Conservation (phyloP, 2,329 filamentous ascomycete species). For the Fusarium sp. region DNA sequence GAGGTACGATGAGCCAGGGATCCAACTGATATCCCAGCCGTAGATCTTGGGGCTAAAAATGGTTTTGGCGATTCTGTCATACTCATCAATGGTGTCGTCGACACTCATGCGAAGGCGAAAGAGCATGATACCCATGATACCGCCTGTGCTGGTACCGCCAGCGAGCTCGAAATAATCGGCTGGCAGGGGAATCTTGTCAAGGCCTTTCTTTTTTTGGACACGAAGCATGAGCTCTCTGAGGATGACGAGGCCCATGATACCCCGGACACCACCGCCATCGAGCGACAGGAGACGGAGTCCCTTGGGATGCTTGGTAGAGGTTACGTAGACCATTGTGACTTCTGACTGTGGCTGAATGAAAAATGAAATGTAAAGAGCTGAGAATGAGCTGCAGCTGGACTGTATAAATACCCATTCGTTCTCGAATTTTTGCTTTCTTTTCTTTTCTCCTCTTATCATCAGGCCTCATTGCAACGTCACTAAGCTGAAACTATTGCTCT, state of each 20-base stretch:
- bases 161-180: slow-evolving; percentile 32
- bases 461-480: not conserved
- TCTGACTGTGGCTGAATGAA: fast-evolving
- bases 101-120: slow-evolving; percentile 35
- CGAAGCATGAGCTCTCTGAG: slow-evolving; percentile 10
- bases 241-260: slow-evolving; percentile 13
- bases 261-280: slow-evolving; percentile 5
- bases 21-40: slow-evolving; percentile 17
- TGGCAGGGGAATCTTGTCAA: not conserved
- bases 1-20: slow-evolving; percentile 1
- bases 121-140: slow-evolving; percentile 33
- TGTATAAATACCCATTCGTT: not conserved
- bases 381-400: too few species aligned
- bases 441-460: not conserved
- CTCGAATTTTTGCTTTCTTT: fast-evolving
- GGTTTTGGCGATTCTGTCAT: slow-evolving; percentile 23
- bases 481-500: not conserved
- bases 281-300: slow-evolving; percentile 1
- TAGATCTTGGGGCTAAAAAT: slow-evolving; percentile 30
- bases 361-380: not conserved
- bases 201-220: not conserved
- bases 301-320: not conserved
- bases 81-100: slow-evolving; percentile 21
- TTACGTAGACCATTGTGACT: not conserved
- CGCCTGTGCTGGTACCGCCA: slow-evolving; percentile 26